Evolutionary conservation across 2,329 filamentous ascomycete genomes (phyloP), one percentile per base, ranked within the genome.

Genomic region (Dryadomyces quercus-mongolicae): DNA sequence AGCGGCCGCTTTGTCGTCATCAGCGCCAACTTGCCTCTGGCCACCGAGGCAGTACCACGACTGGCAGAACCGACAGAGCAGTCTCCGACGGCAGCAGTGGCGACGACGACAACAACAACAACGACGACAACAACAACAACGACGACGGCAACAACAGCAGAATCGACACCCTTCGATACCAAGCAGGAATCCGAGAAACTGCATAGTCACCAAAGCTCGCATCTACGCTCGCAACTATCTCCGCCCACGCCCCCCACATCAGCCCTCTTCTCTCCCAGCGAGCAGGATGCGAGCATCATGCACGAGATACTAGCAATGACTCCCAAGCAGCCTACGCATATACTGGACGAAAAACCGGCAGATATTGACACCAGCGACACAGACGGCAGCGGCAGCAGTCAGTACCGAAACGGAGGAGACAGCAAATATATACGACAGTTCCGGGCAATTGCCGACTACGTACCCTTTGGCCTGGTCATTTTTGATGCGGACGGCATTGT

Each of bases 391-490:
- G 18, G 10, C 15, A 9, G 38, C 16, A 21, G 18, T 18, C 6
- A 46, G n/a, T 8, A 18, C 12, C 21, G 21, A 12, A 31, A 12
- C 36, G 5, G 15, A 20, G 45, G 15, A 16, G 44, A 57, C 12
- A 16, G 6, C 38, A n/a, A 75, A 55, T 74, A 77, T 47, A 79
- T 85, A 54, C 78, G 80, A 36, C 79, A 82, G 54, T 88, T 88
- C 59, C 81, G 82, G 8, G 74, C 80, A 5, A 84, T 89, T 67
- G 82, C 85, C 2, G 84, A 88, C 60, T 83, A 88, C 52, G 82
- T 86, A 2, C 86, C 86, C 0, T 81, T 87, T 1, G 86, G 85
- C 18, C 83, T 89, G 68, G 86, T 84, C 62, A 85, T 89, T 56
- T 80, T 82, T 12, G 78, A 86, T 62, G 72, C 75, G 1, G 70